phyloP scores from a whole-genome alignment of 208 protist genomes.

The Trypanosoma vivax region DNA sequence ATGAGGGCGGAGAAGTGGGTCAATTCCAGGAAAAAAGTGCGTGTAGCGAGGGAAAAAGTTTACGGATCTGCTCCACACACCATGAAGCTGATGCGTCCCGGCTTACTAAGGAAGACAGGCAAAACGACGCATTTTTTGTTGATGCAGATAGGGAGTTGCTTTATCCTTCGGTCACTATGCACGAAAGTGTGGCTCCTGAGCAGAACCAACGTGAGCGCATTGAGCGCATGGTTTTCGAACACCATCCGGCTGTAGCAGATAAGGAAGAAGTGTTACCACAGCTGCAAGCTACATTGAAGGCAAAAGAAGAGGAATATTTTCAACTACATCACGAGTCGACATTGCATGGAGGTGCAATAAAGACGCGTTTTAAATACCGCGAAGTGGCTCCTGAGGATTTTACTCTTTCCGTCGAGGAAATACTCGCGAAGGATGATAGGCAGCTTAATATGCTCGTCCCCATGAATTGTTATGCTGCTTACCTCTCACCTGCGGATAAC shows the following conservation, averaged over 20 bases:
- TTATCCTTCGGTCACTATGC: conserved; percentile 52
- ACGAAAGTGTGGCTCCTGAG: conserved; percentile 26
- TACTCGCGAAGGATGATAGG: conserved; percentile 82
- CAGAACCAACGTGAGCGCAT: conserved; percentile 14
- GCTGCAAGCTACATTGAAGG: conserved; percentile 50
- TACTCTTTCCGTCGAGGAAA: conserved; percentile 77
- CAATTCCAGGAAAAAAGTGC: too few species aligned
- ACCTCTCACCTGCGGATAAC: conserved; percentile 64
- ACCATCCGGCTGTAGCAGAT: conserved; percentile 5
- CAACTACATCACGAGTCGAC: conserved; percentile 65
- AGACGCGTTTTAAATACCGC: conserved; percentile 75
- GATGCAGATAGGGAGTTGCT: conserved; percentile 43
- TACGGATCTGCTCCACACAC: too few species aligned
- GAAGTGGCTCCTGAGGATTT: conserved; percentile 79
- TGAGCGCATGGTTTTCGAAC: conserved; percentile 26
- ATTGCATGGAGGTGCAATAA: conserved; percentile 20
- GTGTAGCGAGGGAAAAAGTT: too few species aligned
- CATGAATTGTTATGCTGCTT: conserved; percentile 90
- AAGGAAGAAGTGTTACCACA: conserved; percentile 24
- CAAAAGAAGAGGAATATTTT: conserved; percentile 82
- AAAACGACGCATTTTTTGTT: not conserved
- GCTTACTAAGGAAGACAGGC: too few species aligned
- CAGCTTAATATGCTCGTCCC: conserved; percentile 90
- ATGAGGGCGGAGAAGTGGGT: conserved; percentile 1
- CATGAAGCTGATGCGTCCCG: too few species aligned